Evolutionary conservation across 257 asterid genomes (phyloP).

Genomic region (Solanum rostratum): DNA sequence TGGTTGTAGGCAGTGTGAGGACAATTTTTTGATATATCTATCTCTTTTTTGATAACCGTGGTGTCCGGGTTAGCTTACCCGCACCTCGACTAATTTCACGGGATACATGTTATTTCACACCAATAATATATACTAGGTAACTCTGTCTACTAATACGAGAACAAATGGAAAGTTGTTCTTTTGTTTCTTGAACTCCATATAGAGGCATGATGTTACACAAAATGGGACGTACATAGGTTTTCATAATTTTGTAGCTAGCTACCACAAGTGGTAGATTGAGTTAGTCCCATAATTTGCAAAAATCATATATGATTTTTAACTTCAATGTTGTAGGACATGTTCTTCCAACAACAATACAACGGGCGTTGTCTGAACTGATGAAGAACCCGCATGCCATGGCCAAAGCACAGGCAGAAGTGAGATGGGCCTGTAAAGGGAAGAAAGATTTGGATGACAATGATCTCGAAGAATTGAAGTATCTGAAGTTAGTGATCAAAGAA

Average conservation of each 20-base stretch:
- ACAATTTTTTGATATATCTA: too few relatives aligned
- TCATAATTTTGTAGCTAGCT: not conserved
- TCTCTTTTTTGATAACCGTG: not conserved
- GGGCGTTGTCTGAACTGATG: constrained; percentile 12
- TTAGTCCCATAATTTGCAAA: not conserved
- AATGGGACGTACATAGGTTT: not conserved
- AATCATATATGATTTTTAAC: not conserved
- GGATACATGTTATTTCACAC: not conserved
- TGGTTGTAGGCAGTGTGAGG: too few relatives aligned
- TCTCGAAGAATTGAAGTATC: not conserved
- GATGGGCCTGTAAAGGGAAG: not conserved
- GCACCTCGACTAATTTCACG: too few relatives aligned
- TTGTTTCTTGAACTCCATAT: not conserved
- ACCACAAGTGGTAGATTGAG: not conserved
- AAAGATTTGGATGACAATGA: not conserved
- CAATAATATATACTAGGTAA: not conserved
- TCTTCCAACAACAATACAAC: not conserved
- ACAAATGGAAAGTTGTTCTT: too few relatives aligned
- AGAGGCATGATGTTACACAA: not conserved
- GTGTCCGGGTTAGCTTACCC: not conserved
- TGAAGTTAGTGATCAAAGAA: constrained; percentile 6
- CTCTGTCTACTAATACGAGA: not conserved
- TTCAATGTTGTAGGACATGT: not conserved
- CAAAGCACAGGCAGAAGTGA: not conserved
- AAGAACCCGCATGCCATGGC: constrained; percentile 2